Conservation (phyloP, 78 protist genomes). For the Dictyostelium capitatum region DNA sequence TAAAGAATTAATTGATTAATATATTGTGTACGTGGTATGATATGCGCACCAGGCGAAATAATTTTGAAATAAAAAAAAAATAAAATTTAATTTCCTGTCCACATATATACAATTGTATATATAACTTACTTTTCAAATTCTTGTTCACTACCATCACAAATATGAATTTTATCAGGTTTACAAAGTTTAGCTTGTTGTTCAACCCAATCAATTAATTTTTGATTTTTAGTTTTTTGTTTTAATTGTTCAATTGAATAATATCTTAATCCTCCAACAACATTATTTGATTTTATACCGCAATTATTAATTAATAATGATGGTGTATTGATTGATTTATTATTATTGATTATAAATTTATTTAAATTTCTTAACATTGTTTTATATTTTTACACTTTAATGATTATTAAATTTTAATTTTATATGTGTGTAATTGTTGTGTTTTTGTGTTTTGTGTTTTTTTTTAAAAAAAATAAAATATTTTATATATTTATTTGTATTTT, state of each 20-base stretch:
- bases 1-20: not conserved
- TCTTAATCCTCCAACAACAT: not conserved
- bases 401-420: no score
- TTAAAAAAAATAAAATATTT: no score
- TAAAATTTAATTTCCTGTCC: not conserved
- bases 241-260: constrained; percentile 48
- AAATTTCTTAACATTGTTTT: no score
- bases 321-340: not conserved
- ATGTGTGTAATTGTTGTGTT: no score
- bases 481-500: no score
- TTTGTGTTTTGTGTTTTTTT: no score
- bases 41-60: no score
- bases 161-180: constrained; percentile 78
- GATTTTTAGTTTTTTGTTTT: constrained; percentile 57
- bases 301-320: not conserved
- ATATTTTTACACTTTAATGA: no score
- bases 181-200: constrained; percentile 81
- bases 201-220: constrained; percentile 74
- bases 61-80: not conserved
- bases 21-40: no score
- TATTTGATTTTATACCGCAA: not conserved
- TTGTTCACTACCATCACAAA: constrained; percentile 87
- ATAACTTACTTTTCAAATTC: constrained; percentile 72
- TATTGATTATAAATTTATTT: no score
- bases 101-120: no score